These are phyloP conservation scores for Candida awuae DNA, from an alignment of 805 yeast genomes.

Conservation along the genomic window DNA sequence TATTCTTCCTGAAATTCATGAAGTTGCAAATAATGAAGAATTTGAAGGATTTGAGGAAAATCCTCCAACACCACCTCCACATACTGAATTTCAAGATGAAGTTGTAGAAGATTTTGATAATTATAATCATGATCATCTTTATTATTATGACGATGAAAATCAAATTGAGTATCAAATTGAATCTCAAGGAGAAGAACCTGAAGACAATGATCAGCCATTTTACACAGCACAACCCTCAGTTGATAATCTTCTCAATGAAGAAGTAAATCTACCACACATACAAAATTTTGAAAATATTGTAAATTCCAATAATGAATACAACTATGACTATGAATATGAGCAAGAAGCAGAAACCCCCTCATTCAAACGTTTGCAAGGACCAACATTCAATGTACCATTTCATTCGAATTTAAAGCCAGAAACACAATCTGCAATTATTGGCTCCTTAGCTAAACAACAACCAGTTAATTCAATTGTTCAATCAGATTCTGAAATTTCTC, in stretches of 20 bases:
- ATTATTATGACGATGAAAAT: background rate
- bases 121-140: too few relatives aligned
- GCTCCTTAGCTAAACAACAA: constrained; percentile 17
- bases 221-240: too few relatives aligned
- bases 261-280: constrained; percentile 8
- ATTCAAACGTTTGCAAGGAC: constrained; percentile 55
- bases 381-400: constrained; percentile 32
- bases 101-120: too few relatives aligned
- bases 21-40: background rate
- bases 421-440: constrained; percentile 24
- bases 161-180: background rate
- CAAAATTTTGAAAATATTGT: too few relatives aligned
- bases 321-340: too few relatives aligned
- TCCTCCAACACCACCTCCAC: background rate
- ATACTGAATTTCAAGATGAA: background rate
- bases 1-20: too few relatives aligned
- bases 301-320: too few relatives aligned
- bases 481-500: constrained; percentile 16
- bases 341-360: too few relatives aligned
- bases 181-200: too few relatives aligned
- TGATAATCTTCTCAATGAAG: constrained; percentile 10
- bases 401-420: constrained; percentile 26
- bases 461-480: constrained; percentile 10
- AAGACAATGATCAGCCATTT: too few relatives aligned
- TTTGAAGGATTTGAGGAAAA: constrained; percentile 1